These are phyloP conservation scores for Niveomyces coronatus DNA, from an alignment of 2,329 filamentous ascomycete genomes.

Conservation along the genomic window DNA sequence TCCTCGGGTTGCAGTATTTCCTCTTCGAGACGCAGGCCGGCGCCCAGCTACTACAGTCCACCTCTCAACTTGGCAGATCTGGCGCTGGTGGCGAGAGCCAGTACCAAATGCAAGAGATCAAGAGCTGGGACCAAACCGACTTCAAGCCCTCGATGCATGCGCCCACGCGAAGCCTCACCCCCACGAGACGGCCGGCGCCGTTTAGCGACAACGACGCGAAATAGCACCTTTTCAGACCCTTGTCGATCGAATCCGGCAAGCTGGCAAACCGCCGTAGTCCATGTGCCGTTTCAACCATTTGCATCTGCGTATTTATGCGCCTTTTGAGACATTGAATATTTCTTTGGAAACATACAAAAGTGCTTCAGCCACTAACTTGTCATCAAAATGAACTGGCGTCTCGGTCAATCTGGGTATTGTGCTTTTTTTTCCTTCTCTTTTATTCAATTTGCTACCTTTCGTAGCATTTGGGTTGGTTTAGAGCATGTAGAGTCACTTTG, in stretches of 20 bases:
- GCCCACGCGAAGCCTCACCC: constrained; percentile 27
- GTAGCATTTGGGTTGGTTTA: neutral
- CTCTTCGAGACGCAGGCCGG: constrained; percentile 39
- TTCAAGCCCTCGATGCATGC: constrained; percentile 21
- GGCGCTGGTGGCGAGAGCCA: constrained; percentile 7
- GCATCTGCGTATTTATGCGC: neutral
- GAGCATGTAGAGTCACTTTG: constrained; percentile 2
- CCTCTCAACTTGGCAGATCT: constrained; percentile 3
- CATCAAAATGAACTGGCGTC: constrained; percentile 5
- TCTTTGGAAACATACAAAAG: neutral
- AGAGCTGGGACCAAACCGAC: constrained; percentile 18
- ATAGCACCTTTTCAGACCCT: constrained; percentile 12
- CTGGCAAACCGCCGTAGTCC: constrained; percentile 2
- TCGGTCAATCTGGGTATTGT: neutral
- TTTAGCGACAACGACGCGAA: constrained; percentile 24
- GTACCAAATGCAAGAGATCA: constrained; percentile 25
- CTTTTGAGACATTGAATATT: neutral
- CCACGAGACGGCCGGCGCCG: constrained; percentile 28
- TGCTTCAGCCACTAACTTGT: neutral
- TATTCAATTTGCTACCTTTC: neutral
- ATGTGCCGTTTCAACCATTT: neutral
- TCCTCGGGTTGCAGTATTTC: constrained; percentile 65
- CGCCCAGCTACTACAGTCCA: constrained; percentile 14
- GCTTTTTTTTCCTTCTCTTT: neutral
- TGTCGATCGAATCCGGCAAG: constrained; percentile 6